A percentile compares a stretch with the other conserved stretches of the same genome.
phyloP scores from a whole-genome alignment of 139 green algal genomes.

The Volvox reticuliferus region DNA sequence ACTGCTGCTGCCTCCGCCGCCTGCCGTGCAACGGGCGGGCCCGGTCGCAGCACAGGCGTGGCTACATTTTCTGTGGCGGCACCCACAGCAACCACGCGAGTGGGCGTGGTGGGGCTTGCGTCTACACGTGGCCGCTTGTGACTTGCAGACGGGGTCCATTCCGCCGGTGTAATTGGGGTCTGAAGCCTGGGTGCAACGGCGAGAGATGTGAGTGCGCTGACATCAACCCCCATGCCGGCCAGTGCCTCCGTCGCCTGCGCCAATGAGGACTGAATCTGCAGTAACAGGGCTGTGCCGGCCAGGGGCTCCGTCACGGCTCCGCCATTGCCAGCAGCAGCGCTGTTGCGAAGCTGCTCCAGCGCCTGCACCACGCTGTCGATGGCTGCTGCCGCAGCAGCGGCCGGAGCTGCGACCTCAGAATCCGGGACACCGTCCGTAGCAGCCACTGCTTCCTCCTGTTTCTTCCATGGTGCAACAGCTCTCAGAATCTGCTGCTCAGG shows the following conservation, averaged over 20 bases:
- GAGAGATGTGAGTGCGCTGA: conserved; percentile 18
- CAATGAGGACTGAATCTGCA: conserved; percentile 31
- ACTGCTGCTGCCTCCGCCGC: background rate
- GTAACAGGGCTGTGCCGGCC: background rate
- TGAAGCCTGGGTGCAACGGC: background rate
- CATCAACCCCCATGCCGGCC: conserved; percentile 31
- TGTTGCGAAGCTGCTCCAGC: conserved; percentile 24
- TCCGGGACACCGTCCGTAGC: background rate
- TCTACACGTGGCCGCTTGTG: conserved; percentile 27
- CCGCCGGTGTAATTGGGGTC: background rate
- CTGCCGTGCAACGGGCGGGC: background rate
- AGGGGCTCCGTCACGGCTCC: background rate
- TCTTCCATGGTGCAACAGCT: too few relatives aligned
- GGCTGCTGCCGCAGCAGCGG: conserved; percentile 33
- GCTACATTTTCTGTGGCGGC: background rate
- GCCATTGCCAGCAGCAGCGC: background rate
- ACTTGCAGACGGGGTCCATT: background rate
- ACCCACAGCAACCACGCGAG: background rate
- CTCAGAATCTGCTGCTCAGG: background rate
- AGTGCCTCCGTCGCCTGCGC: conserved; percentile 13
- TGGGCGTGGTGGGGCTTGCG: conserved; percentile 28
- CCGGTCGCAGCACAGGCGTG: conserved; percentile 35
- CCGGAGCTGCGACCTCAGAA: background rate
- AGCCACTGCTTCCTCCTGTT: background rate
- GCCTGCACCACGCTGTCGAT: conserved; percentile 21